Base-by-base conservation (phyloP, 352 stramenopile species). In the Globisporangium takayamanum region DNA sequence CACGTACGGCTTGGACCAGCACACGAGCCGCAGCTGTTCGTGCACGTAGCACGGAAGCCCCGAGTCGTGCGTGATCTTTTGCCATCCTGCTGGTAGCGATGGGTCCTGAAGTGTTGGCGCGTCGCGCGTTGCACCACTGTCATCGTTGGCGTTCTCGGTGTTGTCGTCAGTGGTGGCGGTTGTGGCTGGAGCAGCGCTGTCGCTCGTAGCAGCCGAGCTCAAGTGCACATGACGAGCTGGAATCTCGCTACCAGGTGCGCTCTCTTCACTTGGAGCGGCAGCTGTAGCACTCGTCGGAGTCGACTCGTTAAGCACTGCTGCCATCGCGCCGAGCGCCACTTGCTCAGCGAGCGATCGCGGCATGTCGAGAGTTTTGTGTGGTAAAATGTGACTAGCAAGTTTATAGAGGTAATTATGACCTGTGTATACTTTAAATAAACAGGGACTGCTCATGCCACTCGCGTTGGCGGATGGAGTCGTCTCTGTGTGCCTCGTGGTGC, bases 11-110 rank as follows among this genome's bases (percentile, higher is more conserved):
- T 76, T 66, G 25, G 78, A 83, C 84, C 84, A 94, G 63, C 71
- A 78, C 45, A 94, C 80, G 15, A 89, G 59, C 10, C 71, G 68
- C 30, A 76, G 52, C 20, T 60, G 57, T 16, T 73, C 69, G 53
- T 94, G 77, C 57, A 89, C 68, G 57, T 81, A 94, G 62, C 81
- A 94, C 15, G 71, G 68, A 48, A 94, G 58, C 0, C 80, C 80
- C 5, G 81, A 94, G 44, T 73, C 71, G 64, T 94, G 84, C 12
- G 69, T 57, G 41, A 92, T 69, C 14, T 69, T 65, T 51, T 76
- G 68, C 84, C 84, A 94, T 14, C 81, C 81, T 47, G 64, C 52
- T 33, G 84, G 84, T 50, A 94, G 62, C 14, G 67, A 63, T 25
- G 57, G 53, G 49, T 84, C 73, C 18, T 28, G 41, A 5, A 3